Conservation (phyloP, 2,329 filamentous ascomycete species). For the Cryphonectria radicalis region DNA sequence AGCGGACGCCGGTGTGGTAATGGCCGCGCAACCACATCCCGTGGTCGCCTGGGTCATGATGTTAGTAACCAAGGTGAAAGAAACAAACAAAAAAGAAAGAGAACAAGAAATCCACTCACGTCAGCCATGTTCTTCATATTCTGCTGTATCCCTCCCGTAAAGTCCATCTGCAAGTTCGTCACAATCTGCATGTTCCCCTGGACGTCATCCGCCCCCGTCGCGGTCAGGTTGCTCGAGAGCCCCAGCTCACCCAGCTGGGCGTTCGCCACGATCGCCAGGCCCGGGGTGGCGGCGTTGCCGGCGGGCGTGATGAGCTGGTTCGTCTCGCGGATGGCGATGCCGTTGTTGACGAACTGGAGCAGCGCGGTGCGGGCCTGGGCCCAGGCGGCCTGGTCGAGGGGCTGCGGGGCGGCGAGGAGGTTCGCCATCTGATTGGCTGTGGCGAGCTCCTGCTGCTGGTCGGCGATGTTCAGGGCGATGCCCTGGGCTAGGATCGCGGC, state of each 20-base stretch:
- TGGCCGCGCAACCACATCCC: slow-evolving; percentile 10
- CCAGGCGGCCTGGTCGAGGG: slow-evolving; percentile 28
- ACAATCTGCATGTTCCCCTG: slow-evolving; percentile 27
- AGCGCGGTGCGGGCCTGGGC: slow-evolving; percentile 29
- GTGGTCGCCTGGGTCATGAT: slow-evolving; percentile 10
- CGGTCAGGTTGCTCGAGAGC: slow-evolving; percentile 25
- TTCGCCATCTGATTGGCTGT: slow-evolving; percentile 23
- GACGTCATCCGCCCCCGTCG: slow-evolving; percentile 21
- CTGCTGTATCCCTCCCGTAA: slow-evolving; percentile 31
- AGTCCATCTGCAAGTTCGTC: slow-evolving; percentile 27
- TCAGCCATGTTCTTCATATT: slow-evolving; percentile 31
- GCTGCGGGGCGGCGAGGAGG: slow-evolving; percentile 20
- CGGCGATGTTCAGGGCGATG: slow-evolving; percentile 34
- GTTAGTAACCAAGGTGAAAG: not conserved
- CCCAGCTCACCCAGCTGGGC: slow-evolving; percentile 29
- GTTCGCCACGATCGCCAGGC: slow-evolving; percentile 31
- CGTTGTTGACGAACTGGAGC: slow-evolving; percentile 32
- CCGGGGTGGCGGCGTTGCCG: slow-evolving; percentile 27
- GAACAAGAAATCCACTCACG: slow-evolving; percentile 12
- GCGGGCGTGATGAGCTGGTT: slow-evolving; percentile 33
- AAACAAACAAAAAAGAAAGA: not conserved
- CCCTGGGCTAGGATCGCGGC: slow-evolving; percentile 33
- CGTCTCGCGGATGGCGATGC: slow-evolving; percentile 33
- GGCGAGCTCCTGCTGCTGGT: slow-evolving; percentile 33
- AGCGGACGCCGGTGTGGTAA: not conserved